These are phyloP conservation scores for Sporothrix brunneoviolacea DNA, from an alignment of 2,329 filamentous ascomycete genomes.

Conservation along the genomic window DNA sequence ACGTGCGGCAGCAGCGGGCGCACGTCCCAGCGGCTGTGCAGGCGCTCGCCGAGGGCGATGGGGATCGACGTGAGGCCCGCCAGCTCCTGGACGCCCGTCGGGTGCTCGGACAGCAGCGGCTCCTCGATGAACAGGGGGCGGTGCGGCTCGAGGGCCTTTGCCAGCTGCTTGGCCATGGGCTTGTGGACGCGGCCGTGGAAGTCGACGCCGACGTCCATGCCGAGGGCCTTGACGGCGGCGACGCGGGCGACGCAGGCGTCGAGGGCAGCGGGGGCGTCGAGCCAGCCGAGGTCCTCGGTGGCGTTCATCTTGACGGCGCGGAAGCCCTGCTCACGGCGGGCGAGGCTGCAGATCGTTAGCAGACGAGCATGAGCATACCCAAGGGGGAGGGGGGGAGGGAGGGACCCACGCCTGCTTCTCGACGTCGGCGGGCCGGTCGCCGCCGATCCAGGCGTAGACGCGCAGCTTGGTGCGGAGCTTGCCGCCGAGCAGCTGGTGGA, in stretches of 20 bases:
- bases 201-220: conserved; percentile 60
- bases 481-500: conserved; percentile 61
- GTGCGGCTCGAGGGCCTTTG: conserved; percentile 53
- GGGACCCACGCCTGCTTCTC: conserved; percentile 42
- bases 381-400: no score
- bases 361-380: no score
- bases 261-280: conserved; percentile 55
- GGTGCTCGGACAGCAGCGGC: conserved; percentile 56
- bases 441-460: conserved; percentile 65
- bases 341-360: conserved; percentile 31
- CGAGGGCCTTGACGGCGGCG: conserved; percentile 54
- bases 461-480: conserved; percentile 57
- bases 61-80: conserved; percentile 49
- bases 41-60: conserved; percentile 58
- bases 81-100: conserved; percentile 51
- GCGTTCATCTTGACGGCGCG: conserved; percentile 63
- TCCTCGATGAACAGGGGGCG: conserved; percentile 62
- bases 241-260: conserved; percentile 54
- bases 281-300: conserved; percentile 60
- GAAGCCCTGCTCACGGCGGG: conserved; percentile 49
- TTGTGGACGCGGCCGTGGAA: conserved; percentile 65
- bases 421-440: conserved; percentile 58
- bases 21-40: conserved; percentile 61
- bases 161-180: conserved; percentile 64
- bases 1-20: conserved; percentile 58